Evolutionary conservation across 2,329 filamentous ascomycete genomes (phyloP).

Genomic region (Gremmenia infestans): DNA sequence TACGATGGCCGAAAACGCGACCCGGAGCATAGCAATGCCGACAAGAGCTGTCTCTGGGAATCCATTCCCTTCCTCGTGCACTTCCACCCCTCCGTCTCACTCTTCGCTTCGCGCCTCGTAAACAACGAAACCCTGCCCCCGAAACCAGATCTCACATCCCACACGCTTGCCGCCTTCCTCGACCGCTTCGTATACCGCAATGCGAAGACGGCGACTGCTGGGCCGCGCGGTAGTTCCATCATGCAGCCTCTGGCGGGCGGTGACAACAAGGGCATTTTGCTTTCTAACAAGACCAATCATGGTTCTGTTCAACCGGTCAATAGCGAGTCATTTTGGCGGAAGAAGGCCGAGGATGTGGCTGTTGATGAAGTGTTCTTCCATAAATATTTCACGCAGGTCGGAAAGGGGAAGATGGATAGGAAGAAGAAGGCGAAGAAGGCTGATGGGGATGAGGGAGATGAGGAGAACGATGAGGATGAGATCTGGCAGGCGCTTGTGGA

Average conservation of each 20-base stretch:
- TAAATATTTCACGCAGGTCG: constrained; percentile 80
- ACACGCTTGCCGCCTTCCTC: constrained; percentile 90
- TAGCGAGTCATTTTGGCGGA: constrained; percentile 84
- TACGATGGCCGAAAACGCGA: constrained; percentile 92
- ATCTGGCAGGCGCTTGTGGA: constrained; percentile 90
- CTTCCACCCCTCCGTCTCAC: constrained; percentile 87
- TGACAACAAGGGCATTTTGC: constrained; percentile 54
- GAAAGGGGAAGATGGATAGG: constrained; percentile 52
- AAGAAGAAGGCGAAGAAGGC: constrained; percentile 53
- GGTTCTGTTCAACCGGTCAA: constrained; percentile 65
- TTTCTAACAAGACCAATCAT: constrained; percentile 42
- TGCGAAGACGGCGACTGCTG: constrained; percentile 62
- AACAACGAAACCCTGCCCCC: constrained; percentile 65
- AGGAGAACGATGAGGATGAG: constrained; percentile 67
- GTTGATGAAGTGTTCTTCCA: constrained; percentile 98
- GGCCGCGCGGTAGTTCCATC: constrained; percentile 75
- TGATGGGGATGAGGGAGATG: constrained; percentile 36
- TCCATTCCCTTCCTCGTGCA: constrained; percentile 71
- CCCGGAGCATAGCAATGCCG: constrained; percentile 89
- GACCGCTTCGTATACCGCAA: constrained; percentile 99
- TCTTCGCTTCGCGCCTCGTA: constrained; percentile 72
- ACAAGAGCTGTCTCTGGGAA: constrained; percentile 91
- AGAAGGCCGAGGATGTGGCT: constrained; percentile 80
- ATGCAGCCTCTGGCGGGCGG: constrained; percentile 85
- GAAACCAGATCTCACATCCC: constrained; percentile 85